Conservation (phyloP, 306 rosid species). For the Carpinus fangiana region DNA sequence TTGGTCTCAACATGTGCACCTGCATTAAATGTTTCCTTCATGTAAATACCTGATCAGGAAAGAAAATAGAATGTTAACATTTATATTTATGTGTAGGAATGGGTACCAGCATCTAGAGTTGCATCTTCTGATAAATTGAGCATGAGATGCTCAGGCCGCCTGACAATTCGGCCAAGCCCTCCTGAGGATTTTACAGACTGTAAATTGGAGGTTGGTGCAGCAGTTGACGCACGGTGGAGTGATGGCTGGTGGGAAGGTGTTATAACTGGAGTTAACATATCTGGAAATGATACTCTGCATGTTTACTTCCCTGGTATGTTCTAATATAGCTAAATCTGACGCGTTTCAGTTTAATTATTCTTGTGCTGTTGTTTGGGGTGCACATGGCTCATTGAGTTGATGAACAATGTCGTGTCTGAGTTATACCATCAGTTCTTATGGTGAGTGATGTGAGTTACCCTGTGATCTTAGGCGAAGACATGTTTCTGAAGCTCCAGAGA, state of each 20-base stretch:
- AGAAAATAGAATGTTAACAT: constrained; percentile 20
- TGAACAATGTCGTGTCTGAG: constrained; percentile 23
- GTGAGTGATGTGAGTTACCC: constrained; percentile 32
- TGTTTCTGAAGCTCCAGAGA: constrained; percentile 41
- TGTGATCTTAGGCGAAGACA: constrained; percentile 59
- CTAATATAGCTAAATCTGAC: background rate
- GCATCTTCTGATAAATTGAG: constrained; percentile 74
- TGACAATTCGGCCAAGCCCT: constrained; percentile 61
- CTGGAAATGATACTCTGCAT: constrained; percentile 51
- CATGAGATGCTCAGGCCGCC: constrained; percentile 69
- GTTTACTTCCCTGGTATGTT: constrained; percentile 71
- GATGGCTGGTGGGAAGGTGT: constrained; percentile 97
- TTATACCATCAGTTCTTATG: constrained; percentile 9
- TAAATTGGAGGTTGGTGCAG: constrained; percentile 53
- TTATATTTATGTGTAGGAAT: constrained; percentile 60
- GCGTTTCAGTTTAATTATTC: background rate
- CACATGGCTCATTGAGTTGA: constrained; percentile 27
- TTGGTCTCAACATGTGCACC: background rate
- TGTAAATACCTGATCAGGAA: constrained; percentile 18
- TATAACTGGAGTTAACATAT: constrained; percentile 41
- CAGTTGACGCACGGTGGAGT: constrained; percentile 83
- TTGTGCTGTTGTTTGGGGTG: constrained; percentile 2
- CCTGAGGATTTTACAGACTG: constrained; percentile 34
- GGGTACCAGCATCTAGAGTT: constrained; percentile 60
- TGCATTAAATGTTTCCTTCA: constrained; percentile 15